Conservation (phyloP, 2,329 filamentous ascomycete species). For the Pseudophaeomoniella oleicola region DNA sequence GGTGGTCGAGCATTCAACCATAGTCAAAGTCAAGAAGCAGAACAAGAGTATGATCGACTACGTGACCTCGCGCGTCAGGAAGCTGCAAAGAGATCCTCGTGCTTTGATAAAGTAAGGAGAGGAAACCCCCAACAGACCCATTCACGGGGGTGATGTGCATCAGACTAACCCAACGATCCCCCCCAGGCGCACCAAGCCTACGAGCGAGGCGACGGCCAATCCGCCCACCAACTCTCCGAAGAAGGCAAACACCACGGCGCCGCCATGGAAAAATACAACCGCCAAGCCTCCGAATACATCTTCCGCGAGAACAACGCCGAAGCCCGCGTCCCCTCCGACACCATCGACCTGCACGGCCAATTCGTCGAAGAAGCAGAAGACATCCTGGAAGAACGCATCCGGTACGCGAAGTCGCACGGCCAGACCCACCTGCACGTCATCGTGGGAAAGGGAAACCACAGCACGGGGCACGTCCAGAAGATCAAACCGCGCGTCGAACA, state of each 20-base stretch:
- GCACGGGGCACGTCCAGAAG: slow-evolving; percentile 67
- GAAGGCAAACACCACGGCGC: slow-evolving; percentile 73
- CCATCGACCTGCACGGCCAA: slow-evolving; percentile 87
- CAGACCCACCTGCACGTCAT: slow-evolving; percentile 85
- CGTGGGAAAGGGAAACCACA: slow-evolving; percentile 91
- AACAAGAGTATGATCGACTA: slow-evolving; percentile 84
- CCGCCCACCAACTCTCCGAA: slow-evolving; percentile 70
- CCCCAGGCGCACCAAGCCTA: slow-evolving; percentile 62
- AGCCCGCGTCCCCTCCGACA: slow-evolving; percentile 61
- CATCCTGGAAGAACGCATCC: slow-evolving; percentile 74
- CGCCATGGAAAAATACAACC: slow-evolving; percentile 78
- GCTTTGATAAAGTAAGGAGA: slow-evolving; percentile 58
- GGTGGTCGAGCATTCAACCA: slow-evolving; percentile 56
- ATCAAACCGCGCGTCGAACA: slow-evolving; percentile 90
- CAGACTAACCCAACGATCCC: slow-evolving; percentile 5
- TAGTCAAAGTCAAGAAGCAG: slow-evolving; percentile 48
- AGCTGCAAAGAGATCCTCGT: slow-evolving; percentile 61
- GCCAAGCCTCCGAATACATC: slow-evolving; percentile 82
- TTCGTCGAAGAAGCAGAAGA: slow-evolving; percentile 91
- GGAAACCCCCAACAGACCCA: not conserved
- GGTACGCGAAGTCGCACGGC: slow-evolving; percentile 56
- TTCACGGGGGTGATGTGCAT: too few relatives aligned
- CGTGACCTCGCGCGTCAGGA: slow-evolving; percentile 71
- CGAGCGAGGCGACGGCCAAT: slow-evolving; percentile 62
- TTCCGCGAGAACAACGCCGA: slow-evolving; percentile 86